Evolutionary conservation across 495 filamentous ascomycete genomes (phyloP), one percentile per base, ranked within the genome.

Genomic region (Clavariopsis aquatica): DNA sequence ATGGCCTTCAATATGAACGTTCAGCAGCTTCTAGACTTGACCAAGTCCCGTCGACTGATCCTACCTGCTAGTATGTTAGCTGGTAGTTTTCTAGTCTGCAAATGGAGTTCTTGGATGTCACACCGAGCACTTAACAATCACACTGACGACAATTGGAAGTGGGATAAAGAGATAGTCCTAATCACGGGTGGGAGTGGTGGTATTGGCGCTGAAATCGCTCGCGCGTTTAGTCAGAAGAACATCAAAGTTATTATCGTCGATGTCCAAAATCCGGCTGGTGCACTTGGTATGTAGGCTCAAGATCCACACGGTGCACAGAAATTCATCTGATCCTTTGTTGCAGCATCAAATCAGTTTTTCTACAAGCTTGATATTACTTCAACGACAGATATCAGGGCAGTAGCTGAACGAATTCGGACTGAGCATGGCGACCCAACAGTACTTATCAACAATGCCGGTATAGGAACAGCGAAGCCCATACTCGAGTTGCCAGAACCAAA

Each of bases 161-260:
- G 77, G 41, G 65, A 74, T 5, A 77, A 76, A 8, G 84, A 86
- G 70, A 71, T 85, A 49, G 78, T 81, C 1, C 73, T 86, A 22
- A 41, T 86, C 19, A 86, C 83, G 0, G 84, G 84, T 2, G 83
- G 83, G 17, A 77, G 76, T 58, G 78, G 78, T 55, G 84, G 83
- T 28, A 84, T 86, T 57, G 84, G 84, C 43, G 77, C 77, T 59
- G 72, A 77, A 24, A 73, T 84, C 28, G 74, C 78, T 62, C 66
- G 78, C 17, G 74, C 76, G 43, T 73, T 86, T 9, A 71, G 77
- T 2, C 64, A 64, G 19, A 73, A 70, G 7, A 79, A 80, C n/a
- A 66, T 81, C 51, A 79, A 77, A 1, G 78, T 84, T 12, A 69
- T 80, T 8, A 78, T 84, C 51, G 12, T 64, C 31, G 64, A 67